These are phyloP conservation scores for Neofusicoccum sp. DNA, from an alignment of 2,329 filamentous ascomycete species.

Conservation along the genomic window DNA sequence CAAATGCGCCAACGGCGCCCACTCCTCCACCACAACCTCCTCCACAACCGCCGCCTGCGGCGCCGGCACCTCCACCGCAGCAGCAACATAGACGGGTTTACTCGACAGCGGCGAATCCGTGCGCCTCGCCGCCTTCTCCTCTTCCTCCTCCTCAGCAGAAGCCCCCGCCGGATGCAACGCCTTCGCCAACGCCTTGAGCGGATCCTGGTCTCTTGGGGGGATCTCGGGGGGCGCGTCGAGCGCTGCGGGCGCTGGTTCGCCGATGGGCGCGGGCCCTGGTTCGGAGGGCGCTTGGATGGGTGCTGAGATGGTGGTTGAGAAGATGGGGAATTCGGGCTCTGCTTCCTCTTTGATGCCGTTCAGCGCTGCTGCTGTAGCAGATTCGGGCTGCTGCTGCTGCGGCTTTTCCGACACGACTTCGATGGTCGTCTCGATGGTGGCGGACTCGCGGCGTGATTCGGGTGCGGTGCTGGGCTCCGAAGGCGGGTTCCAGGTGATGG, in stretches of 20 bases:
- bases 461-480: neutral
- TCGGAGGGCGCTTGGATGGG: neutral
- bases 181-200: neutral
- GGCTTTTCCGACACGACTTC: neutral
- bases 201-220: no score
- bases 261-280: neutral
- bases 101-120: constrained; percentile 13
- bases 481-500: neutral
- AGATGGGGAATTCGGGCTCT: neutral
- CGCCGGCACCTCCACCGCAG: constrained; percentile 1
- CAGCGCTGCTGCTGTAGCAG: neutral
- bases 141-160: neutral
- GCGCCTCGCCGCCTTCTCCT: neutral
- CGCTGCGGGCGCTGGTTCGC: neutral
- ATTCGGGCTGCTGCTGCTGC: neutral
- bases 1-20: constrained; percentile 14
- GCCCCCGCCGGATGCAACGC: neutral
- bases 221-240: neutral
- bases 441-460: constrained; percentile 5
- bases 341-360: neutral
- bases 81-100: constrained; percentile 4
- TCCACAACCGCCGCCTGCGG: constrained; percentile 7
- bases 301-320: constrained; percentile 6
- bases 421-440: constrained; percentile 12
- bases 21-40: constrained; percentile 3